Evolutionary conservation across 2,329 filamentous ascomycete species (phyloP).

Genomic region (Ophiobolus disseminans): DNA sequence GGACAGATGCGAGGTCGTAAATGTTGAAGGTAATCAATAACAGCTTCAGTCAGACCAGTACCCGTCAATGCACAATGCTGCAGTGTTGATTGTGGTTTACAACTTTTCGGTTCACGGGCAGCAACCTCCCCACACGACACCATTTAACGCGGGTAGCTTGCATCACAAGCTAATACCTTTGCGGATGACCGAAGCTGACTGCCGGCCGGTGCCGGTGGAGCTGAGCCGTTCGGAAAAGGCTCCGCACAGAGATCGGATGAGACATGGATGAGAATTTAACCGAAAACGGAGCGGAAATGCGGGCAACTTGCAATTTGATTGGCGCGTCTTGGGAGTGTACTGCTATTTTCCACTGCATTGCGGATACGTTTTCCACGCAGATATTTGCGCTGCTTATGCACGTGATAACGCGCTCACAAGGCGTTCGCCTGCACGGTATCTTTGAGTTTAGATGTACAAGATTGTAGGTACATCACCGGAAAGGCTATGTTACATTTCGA

Average conservation of each 20-base stretch:
- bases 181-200: conserved; percentile 37
- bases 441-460: background rate
- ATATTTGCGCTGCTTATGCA: conserved; percentile 26
- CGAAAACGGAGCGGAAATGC: conserved; percentile 24
- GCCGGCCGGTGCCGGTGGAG: conserved; percentile 44
- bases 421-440: background rate
- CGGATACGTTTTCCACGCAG: conserved; percentile 34
- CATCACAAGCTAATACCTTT: conserved; percentile 33
- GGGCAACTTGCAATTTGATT: conserved; percentile 19
- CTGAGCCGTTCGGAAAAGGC: conserved; percentile 26
- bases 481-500: no score
- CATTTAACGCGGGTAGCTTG: conserved; percentile 24
- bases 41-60: background rate
- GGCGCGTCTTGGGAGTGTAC: conserved; percentile 1
- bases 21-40: no score
- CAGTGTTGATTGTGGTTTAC: conserved; percentile 15
- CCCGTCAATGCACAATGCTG: background rate
- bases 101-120: conserved; percentile 33
- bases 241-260: conserved; percentile 21
- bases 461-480: background rate
- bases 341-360: no score
- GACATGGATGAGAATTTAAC: conserved; percentile 37
- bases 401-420: conserved; percentile 4
- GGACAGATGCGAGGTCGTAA: no score
- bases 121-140: conserved; percentile 39